phyloP scores from a whole-genome alignment of 495 filamentous ascomycete species.

The Xylaria bambusicola region DNA sequence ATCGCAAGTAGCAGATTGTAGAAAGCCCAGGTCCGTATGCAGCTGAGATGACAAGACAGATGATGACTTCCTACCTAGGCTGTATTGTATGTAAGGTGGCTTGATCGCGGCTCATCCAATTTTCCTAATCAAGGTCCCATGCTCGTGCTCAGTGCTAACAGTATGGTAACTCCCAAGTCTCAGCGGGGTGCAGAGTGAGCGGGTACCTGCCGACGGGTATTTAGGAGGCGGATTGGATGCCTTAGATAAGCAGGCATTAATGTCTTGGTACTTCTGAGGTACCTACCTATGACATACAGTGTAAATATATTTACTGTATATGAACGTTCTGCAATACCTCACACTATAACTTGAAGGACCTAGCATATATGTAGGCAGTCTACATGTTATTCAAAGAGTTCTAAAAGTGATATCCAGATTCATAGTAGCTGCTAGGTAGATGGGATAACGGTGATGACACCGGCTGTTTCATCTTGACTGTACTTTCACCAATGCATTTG shows the following conservation, averaged over 20 bases:
- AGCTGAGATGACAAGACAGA: not conserved
- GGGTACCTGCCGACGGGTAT: slow-evolving; percentile 21
- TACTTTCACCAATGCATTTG: slow-evolving; percentile 8
- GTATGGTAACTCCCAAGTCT: not conserved
- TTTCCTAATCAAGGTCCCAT: no score
- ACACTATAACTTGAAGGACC: no score
- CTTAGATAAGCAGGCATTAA: not conserved
- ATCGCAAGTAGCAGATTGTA: no score
- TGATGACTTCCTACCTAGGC: not conserved
- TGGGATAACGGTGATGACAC: not conserved
- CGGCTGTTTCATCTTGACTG: not conserved
- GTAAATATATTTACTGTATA: no score
- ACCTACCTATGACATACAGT: no score
- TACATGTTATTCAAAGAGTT: no score
- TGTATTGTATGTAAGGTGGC: slow-evolving; percentile 20
- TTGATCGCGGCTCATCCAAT: slow-evolving; percentile 12
- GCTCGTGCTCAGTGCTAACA: no score
- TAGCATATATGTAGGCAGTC: no score
- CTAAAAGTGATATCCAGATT: no score
- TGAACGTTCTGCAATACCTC: no score
- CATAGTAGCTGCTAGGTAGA: no score
- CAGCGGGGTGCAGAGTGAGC: not conserved
- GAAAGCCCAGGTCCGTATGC: no score
- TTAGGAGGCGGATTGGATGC: not conserved
- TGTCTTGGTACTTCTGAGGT: not conserved